Evolutionary conservation across 495 filamentous ascomycete species (phyloP).

Genomic region (Penicillium crystallinum): DNA sequence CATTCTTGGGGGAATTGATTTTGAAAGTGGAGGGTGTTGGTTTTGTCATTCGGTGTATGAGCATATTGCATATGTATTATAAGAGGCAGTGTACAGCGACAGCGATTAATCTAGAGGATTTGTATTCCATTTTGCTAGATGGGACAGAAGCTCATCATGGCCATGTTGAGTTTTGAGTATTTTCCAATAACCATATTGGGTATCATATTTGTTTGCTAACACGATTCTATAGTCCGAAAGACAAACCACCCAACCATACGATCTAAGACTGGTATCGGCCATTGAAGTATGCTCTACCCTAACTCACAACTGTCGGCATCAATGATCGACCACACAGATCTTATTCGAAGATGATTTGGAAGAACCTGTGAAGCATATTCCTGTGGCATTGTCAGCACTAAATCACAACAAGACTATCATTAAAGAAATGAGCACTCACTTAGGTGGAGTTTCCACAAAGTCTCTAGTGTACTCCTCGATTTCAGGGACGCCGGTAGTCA

Average conservation of each 20-base stretch:
- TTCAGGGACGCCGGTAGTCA: slow-evolving; percentile 59
- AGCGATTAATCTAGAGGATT: not conserved
- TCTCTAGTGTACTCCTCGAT: slow-evolving; percentile 69
- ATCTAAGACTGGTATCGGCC: not conserved
- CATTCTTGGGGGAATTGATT: not conserved
- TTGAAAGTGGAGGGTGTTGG: not conserved
- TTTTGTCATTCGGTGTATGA: not conserved
- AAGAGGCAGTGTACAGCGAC: not conserved
- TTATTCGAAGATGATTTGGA: slow-evolving; percentile 16
- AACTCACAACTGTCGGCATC: slow-evolving; percentile 1
- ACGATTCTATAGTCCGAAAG: not conserved
- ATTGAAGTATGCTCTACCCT: not conserved
- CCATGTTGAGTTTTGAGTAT: not conserved
- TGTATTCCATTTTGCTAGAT: not conserved
- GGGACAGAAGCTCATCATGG: not conserved
- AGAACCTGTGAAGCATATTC: slow-evolving; percentile 22
- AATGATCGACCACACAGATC: not conserved
- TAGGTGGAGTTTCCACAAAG: slow-evolving; percentile 53
- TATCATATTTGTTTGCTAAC: not conserved
- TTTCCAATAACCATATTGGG: not conserved
- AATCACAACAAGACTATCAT: not conserved
- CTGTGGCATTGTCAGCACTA: slow-evolving; percentile 15
- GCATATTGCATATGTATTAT: not conserved
- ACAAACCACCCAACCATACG: not conserved
- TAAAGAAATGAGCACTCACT: slow-evolving; percentile 34